Percentiles rank a stretch among this genome's conserved stretches.
Evolutionary conservation across 495 filamentous ascomycete species (phyloP).

Genomic region (Jackrogersella multiformis): DNA sequence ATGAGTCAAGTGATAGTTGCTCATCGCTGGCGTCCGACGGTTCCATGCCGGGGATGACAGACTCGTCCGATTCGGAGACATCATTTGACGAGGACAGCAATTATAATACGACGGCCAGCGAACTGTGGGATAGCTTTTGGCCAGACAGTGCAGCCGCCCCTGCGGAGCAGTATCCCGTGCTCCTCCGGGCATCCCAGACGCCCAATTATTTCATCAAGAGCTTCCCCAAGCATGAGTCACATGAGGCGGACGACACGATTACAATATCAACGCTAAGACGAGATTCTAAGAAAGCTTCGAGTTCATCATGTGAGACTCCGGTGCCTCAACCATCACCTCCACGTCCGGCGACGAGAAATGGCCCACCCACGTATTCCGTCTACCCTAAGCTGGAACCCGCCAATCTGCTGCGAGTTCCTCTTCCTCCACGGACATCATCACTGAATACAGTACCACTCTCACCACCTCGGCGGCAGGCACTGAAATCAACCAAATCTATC

Average conservation of each 20-base stretch:
- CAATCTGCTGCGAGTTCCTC: constrained; percentile 7
- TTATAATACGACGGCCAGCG: constrained; percentile 43
- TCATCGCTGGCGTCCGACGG: constrained; percentile 40
- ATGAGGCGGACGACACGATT: constrained; percentile 23
- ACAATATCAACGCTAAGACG: constrained; percentile 7
- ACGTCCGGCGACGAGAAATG: constrained; percentile 25
- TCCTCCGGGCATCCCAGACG: constrained; percentile 24
- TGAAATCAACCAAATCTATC: constrained; percentile 31
- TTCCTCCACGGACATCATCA: constrained; percentile 45
- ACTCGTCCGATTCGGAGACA: constrained; percentile 45
- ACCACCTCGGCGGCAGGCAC: constrained; percentile 24
- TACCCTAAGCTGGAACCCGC: constrained; percentile 35
- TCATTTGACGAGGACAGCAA: constrained; percentile 42
- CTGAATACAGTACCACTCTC: constrained; percentile 30
- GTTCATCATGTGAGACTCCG: constrained; percentile 1
- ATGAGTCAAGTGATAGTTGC: constrained; percentile 41
- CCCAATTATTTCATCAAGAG: constrained; percentile 23
- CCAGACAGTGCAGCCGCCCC: constrained; percentile 16
- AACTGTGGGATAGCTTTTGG: constrained; percentile 48
- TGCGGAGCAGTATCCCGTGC: constrained; percentile 35
- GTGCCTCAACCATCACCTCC: constrained; percentile 13
- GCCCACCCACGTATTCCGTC: constrained; percentile 32
- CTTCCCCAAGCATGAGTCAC: constrained; percentile 2
- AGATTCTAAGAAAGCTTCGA: neutral
- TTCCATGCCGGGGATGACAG: constrained; percentile 46